phyloP scores from a whole-genome alignment of 768 basidiomycete species.

The Boletellus sp. region DNA sequence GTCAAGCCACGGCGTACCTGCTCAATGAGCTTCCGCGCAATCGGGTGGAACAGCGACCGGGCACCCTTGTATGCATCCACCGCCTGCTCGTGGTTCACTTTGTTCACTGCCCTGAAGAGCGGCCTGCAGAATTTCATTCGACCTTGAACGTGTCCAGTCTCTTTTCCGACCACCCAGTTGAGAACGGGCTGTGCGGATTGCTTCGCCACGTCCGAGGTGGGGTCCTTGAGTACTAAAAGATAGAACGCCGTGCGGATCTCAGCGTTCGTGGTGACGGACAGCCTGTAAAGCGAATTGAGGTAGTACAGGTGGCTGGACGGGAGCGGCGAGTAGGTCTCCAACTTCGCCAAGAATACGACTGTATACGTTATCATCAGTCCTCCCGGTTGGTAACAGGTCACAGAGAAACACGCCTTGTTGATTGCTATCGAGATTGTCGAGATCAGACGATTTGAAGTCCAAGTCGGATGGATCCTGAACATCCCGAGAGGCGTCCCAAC shows the following conservation, averaged over 20 bases:
- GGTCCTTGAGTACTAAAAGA: slow-evolving; percentile 42
- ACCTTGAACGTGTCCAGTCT: slow-evolving; percentile 42
- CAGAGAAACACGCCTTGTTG: slow-evolving; percentile 40
- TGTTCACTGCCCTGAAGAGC: slow-evolving; percentile 38
- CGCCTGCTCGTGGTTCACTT: slow-evolving; percentile 36
- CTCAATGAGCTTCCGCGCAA: slow-evolving; percentile 47
- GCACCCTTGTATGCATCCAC: slow-evolving; percentile 33
- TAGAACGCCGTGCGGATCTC: slow-evolving; percentile 55
- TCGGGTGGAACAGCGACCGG: slow-evolving; percentile 45
- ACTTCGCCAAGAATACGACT: slow-evolving; percentile 58
- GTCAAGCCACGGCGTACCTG: slow-evolving; percentile 33
- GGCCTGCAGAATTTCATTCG: slow-evolving; percentile 58
- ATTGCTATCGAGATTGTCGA: slow-evolving; percentile 45
- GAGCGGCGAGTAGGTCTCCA: slow-evolving; percentile 41
- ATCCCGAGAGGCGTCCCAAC: slow-evolving; percentile 48
- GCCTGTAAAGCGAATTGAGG: slow-evolving; percentile 43
- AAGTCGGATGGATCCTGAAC: slow-evolving; percentile 31
- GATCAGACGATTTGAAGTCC: slow-evolving; percentile 43
- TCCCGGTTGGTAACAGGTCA: neutral
- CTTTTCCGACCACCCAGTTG: slow-evolving; percentile 44
- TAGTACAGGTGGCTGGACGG: slow-evolving; percentile 40
- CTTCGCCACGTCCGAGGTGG: slow-evolving; percentile 31
- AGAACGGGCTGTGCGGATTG: slow-evolving; percentile 35
- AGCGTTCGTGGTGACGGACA: slow-evolving; percentile 42
- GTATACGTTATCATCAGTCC: neutral